Percentiles rank a stretch among this genome's conserved stretches.
Conservation (phyloP, 192 early-diverging fungal genomes). For the Coemansia sp. region DNA sequence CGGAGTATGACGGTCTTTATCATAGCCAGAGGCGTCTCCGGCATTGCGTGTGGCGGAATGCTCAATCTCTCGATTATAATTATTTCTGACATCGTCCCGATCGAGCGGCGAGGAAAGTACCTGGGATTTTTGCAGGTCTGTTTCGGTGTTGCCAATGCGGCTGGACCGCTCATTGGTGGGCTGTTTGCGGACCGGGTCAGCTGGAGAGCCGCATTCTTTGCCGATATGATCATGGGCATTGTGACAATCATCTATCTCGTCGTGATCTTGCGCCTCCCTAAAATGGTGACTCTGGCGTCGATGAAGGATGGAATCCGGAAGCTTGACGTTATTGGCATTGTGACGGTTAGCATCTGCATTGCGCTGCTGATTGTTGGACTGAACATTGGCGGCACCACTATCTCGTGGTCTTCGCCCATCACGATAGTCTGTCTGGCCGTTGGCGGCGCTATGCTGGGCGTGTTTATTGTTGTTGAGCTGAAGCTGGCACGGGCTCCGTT, state of each 20-base stretch:
- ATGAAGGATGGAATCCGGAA: constrained; percentile 29
- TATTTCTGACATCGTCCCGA: constrained; percentile 71
- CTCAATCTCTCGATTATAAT: constrained; percentile 71
- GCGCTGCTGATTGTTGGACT: constrained; percentile 69
- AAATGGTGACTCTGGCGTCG: constrained; percentile 23
- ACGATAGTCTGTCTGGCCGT: constrained; percentile 53
- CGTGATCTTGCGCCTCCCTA: constrained; percentile 57
- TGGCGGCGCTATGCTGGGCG: constrained; percentile 38
- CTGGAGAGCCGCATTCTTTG: constrained; percentile 74
- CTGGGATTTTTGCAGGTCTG: constrained; percentile 61
- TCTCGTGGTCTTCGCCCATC: constrained; percentile 57
- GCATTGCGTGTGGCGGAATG: constrained; percentile 69
- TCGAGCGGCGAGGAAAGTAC: constrained; percentile 73
- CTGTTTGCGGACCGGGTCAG: constrained; percentile 57
- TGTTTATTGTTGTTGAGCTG: constrained; percentile 67
- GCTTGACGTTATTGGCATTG: constrained; percentile 68
- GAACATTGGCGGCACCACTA: constrained; percentile 71
- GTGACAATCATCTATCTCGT: constrained; percentile 57
- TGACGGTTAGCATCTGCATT: constrained; percentile 58
- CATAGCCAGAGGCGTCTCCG: constrained; percentile 68
- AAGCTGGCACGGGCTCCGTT: constrained; percentile 56
- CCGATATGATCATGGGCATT: constrained; percentile 75
- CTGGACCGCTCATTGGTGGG: constrained; percentile 62
- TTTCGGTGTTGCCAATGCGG: constrained; percentile 59
- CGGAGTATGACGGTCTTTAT: constrained; percentile 61